Conservation (phyloP, 139 green algal species). For the Spirogloea muscicola region DNA sequence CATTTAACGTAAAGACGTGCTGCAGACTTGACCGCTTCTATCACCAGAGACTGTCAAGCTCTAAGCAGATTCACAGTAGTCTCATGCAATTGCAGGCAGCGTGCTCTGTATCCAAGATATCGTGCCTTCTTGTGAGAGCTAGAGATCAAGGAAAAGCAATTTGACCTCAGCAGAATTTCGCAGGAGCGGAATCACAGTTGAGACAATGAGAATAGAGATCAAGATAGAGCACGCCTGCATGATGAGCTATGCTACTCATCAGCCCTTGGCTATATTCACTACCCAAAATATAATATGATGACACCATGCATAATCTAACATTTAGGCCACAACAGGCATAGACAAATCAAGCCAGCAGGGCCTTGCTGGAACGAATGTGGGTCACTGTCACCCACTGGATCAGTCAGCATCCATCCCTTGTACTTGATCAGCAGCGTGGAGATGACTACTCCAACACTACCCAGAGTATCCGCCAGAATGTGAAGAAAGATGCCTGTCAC, state of each 20-base stretch:
- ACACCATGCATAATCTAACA: not conserved
- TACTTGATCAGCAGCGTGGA: constrained; percentile 49
- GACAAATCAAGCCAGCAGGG: not conserved
- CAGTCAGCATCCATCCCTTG: constrained; percentile 48
- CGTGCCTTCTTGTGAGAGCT: too few species aligned
- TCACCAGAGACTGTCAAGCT: too few species aligned
- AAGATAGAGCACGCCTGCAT: constrained; percentile 47
- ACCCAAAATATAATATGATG: not conserved
- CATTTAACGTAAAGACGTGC: too few species aligned
- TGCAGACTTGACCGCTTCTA: too few species aligned
- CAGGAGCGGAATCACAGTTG: constrained; percentile 44
- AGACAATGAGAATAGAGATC: constrained; percentile 46
- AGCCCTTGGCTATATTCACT: not conserved
- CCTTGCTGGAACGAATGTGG: not conserved
- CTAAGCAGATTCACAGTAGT: too few species aligned
- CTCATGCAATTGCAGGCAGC: too few species aligned
- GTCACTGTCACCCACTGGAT: constrained; percentile 42
- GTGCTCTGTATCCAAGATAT: too few species aligned
- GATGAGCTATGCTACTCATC: constrained; percentile 1
- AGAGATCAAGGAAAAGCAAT: too few species aligned
- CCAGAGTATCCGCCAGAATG: constrained; percentile 52
- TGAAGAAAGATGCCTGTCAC: constrained; percentile 52
- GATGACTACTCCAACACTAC: constrained; percentile 50
- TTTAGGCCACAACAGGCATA: not conserved
- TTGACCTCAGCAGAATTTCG: constrained; percentile 29